Evolutionary conservation across 164 flowering plant species (phyloP).

Genomic region (Saururus chinensis): DNA sequence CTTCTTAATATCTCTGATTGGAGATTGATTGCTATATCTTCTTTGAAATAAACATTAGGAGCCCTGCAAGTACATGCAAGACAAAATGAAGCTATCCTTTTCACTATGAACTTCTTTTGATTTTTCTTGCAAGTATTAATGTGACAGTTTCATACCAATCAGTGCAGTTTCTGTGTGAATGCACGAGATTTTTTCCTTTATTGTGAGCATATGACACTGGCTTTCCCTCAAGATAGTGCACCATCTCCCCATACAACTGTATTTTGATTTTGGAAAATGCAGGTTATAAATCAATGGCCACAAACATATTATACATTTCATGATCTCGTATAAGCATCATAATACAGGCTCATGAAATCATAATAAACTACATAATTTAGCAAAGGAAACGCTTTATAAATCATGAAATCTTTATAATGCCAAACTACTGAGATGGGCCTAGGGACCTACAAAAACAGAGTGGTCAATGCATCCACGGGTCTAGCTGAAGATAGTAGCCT

Average conservation of each 20-base stretch:
- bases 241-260: slow-evolving; percentile 74
- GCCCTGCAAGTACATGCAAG: slow-evolving; percentile 51
- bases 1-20: slow-evolving; percentile 78
- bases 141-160: slow-evolving; percentile 53
- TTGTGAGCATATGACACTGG: slow-evolving; percentile 40
- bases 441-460: no score
- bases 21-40: slow-evolving; percentile 63
- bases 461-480: no score
- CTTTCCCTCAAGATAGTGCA: slow-evolving; percentile 60
- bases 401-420: no score
- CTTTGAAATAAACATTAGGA: slow-evolving; percentile 84
- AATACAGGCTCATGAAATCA: not conserved
- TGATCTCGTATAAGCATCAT: not conserved
- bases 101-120: not conserved
- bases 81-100: not conserved
- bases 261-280: slow-evolving; percentile 7
- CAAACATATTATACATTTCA: not conserved
- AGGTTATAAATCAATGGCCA: not conserved
- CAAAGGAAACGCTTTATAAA: no score
- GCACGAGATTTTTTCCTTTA: slow-evolving; percentile 41
- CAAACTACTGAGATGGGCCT: no score
- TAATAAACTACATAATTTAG: no score
- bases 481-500: no score
- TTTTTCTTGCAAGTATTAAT: not conserved
- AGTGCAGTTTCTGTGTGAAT: slow-evolving; percentile 66